Conservation (phyloP, 257 asterid species). For the Hygrophila difformis region DNA sequence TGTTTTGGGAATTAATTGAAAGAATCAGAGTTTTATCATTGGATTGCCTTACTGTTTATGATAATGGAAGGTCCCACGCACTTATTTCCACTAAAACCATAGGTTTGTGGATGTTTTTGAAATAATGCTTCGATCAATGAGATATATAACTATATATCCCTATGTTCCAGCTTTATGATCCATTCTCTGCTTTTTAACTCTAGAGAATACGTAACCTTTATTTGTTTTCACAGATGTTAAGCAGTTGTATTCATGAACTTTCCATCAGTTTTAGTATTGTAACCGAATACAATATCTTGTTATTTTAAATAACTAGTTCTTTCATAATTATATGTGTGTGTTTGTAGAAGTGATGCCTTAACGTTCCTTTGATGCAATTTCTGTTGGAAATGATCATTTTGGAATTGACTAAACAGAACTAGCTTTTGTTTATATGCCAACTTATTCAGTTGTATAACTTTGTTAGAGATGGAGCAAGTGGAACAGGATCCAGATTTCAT, state of each 20-base stretch:
- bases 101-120: too few species aligned
- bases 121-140: too few species aligned
- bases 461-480: slow-evolving; percentile 85
- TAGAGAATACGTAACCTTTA: too few species aligned
- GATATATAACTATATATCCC: too few species aligned
- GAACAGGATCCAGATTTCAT: slow-evolving; percentile 92
- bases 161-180: too few species aligned
- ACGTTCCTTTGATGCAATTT: slow-evolving; percentile 14
- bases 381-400: slow-evolving; percentile 9
- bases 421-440: slow-evolving; percentile 20
- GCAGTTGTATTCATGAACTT: not conserved
- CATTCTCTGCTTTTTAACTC: too few species aligned
- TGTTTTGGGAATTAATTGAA: slow-evolving; percentile 4
- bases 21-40: slow-evolving; percentile 10
- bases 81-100: too few species aligned
- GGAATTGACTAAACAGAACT: slow-evolving; percentile 13
- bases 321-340: not conserved
- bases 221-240: not conserved
- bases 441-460: slow-evolving; percentile 20
- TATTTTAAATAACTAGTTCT: slow-evolving; percentile 9
- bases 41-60: not conserved
- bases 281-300: slow-evolving; percentile 2
- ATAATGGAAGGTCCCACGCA: too few species aligned
- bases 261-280: slow-evolving; percentile 2
- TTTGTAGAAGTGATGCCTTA: too few species aligned